Evolutionary conservation across 176 grass and related monocot genomes (phyloP), one percentile per base, ranked within the genome.

Genomic region (Pontederia crassipes): DNA sequence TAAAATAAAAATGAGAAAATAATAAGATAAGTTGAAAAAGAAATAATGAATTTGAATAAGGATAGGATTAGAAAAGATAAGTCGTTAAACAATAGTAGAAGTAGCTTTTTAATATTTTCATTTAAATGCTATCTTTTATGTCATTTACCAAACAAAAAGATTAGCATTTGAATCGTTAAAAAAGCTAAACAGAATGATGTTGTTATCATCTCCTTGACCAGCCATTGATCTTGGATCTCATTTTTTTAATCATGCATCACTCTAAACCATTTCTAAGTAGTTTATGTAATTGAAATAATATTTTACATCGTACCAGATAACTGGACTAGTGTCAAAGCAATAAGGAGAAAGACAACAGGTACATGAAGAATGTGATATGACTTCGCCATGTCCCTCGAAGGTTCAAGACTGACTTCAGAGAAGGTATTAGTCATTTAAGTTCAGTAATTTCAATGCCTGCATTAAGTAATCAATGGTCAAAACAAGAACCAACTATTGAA

Each of bases 341-440:
- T 66, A 49, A 66, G 63, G 63, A 52, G 63, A 51, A 66, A 66
- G 48, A 66, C 63, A 26, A 66, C 63, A 52, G 63, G 63, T 14
- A 66, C 63, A 10, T 46, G 46, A 14, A 66, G 63, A 12, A 66
- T 66, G 63, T 28, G 63, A 51, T 66, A 66, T 66, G n/a, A n/a
- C 46, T 66, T n/a, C 63, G 46, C 8, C 48, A 66, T 66, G 9
- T 66, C 17, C 63, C 48, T 28, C 46, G 63, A 47, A 66, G 63
- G 48, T 66, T 66, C 17, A 51, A 66, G 17, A 66, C 10, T 28
- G 52, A 66, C 48, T 52, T 66, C 63, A 66, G 46, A 10, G 63
- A 66, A 66, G 63, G 63, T 52, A 66, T 29, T 29, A 2, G 29
- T 29, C 58, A 9, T 20, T 28, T 26, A 11, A 27, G 7, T 26